These are phyloP conservation scores for Benincasa hispida DNA, from an alignment of 306 rosid species.

Conservation along the genomic window DNA sequence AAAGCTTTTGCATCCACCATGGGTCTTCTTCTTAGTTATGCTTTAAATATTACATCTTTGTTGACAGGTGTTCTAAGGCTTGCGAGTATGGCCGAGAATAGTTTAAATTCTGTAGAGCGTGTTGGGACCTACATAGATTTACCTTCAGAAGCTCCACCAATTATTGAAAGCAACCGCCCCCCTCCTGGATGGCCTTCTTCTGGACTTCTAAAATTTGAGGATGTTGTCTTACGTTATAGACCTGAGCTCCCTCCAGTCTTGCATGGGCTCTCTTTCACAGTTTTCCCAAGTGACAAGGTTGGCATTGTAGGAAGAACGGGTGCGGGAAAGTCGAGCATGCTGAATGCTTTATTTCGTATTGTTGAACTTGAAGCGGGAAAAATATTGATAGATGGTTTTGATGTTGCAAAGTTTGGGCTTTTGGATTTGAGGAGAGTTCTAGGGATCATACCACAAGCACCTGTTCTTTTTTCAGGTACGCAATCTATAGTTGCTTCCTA, in stretches of 20 bases:
- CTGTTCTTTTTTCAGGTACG: slow-evolving; percentile 37
- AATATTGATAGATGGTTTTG: slow-evolving; percentile 30
- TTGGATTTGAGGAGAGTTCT: slow-evolving; percentile 33
- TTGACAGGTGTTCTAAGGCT: slow-evolving; percentile 74
- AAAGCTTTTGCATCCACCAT: slow-evolving; percentile 36
- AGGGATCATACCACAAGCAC: slow-evolving; percentile 39
- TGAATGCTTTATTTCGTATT: slow-evolving; percentile 35
- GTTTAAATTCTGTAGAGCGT: slow-evolving; percentile 65
- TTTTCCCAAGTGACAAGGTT: slow-evolving; percentile 31
- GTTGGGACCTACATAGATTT: slow-evolving; percentile 67
- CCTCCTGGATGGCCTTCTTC: slow-evolving; percentile 39
- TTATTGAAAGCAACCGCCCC: slow-evolving; percentile 34
- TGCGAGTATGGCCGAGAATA: slow-evolving; percentile 36
- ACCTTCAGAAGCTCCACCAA: slow-evolving; percentile 44
- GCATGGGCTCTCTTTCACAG: slow-evolving; percentile 29
- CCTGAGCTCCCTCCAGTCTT: slow-evolving; percentile 39
- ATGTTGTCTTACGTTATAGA: slow-evolving; percentile 33
- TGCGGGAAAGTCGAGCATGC: slow-evolving; percentile 40
- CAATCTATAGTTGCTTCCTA: not conserved
- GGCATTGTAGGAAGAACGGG: slow-evolving; percentile 47
- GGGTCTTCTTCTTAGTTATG: slow-evolving; percentile 58
- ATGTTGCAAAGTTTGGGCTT: slow-evolving; percentile 28
- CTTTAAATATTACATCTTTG: slow-evolving; percentile 70
- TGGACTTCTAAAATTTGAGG: slow-evolving; percentile 28
- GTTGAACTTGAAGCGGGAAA: slow-evolving; percentile 37